These are phyloP conservation scores for Rhytidiadelphus loreus DNA, from an alignment of 225 moss, liverwort and hornwort species.

Conservation along the genomic window DNA sequence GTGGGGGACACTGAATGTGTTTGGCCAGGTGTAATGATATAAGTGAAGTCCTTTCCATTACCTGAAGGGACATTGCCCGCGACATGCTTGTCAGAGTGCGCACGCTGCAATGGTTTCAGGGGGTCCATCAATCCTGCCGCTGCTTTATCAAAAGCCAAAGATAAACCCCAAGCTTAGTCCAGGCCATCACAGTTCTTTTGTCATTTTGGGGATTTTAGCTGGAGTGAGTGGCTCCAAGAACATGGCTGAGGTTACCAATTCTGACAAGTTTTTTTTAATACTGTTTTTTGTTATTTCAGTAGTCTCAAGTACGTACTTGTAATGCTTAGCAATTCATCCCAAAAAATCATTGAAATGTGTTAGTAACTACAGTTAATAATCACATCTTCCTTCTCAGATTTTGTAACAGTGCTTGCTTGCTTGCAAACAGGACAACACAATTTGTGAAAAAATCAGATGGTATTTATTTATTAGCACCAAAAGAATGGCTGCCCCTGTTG, in stretches of 20 bases:
- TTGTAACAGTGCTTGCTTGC: too few species aligned
- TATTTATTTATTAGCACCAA: neutral
- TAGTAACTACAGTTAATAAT: neutral
- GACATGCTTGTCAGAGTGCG: constrained; percentile 9
- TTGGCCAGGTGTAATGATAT: neutral
- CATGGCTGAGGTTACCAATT: too few species aligned
- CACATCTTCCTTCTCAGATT: neutral
- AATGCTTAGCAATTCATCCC: neutral
- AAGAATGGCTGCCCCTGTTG: too few species aligned
- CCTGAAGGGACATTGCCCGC: constrained; percentile 1
- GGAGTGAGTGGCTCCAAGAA: neutral
- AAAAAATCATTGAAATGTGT: too few species aligned
- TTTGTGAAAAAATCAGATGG: neutral
- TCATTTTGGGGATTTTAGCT: neutral
- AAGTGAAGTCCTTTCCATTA: constrained; percentile 11
- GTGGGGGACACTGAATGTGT: neutral
- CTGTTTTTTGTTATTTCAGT: neutral
- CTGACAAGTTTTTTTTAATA: neutral
- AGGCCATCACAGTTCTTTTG: neutral
- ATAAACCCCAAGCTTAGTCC: neutral
- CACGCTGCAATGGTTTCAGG: constrained; percentile 1
- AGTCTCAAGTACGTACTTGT: neutral
- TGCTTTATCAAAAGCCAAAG: neutral
- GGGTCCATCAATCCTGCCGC: neutral
- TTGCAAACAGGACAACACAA: neutral